Evolutionary conservation across 164 flowering plant species (phyloP).

Genomic region (Hamamelis virginiana): DNA sequence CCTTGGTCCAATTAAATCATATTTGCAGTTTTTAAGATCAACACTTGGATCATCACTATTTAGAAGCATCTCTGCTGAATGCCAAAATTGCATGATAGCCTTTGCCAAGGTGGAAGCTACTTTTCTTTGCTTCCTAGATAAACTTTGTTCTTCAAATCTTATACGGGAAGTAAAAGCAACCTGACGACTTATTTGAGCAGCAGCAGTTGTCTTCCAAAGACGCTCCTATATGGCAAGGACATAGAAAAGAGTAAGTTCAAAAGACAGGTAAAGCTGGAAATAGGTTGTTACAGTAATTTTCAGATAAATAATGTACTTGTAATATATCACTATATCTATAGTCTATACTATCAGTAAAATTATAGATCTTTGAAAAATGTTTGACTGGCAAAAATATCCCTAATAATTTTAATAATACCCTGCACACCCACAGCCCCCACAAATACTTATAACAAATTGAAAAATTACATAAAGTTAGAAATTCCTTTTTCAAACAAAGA

Average conservation of each 20-base stretch:
- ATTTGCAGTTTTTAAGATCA: constrained; percentile 17
- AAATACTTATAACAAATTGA: no score
- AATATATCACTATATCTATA: no score
- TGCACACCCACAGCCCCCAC: no score
- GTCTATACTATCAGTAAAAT: no score
- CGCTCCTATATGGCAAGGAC: constrained; percentile 61
- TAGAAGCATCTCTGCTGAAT: constrained; percentile 47
- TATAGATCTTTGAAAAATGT: no score
- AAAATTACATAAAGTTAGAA: no score
- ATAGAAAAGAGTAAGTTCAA: constrained; percentile 3
- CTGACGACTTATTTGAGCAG: constrained; percentile 61
- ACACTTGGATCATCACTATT: constrained; percentile 20
- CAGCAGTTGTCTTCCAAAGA: constrained; percentile 84
- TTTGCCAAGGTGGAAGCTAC: constrained; percentile 65
- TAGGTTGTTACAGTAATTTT: neutral
- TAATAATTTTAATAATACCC: no score
- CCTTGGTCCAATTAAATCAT: constrained; percentile 20
- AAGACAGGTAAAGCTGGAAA: neutral
- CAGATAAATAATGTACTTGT: no score
- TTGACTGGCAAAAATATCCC: no score
- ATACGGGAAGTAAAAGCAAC: constrained; percentile 53
- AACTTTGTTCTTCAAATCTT: constrained; percentile 43
- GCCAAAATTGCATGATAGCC: constrained; percentile 88
- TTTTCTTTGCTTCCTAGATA: constrained; percentile 39
- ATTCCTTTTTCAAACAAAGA: no score